Evolutionary conservation across 1,284 basidiomycete species (phyloP), one percentile per base, ranked within the genome.

Genomic region (Heterobasidion parviporum): DNA sequence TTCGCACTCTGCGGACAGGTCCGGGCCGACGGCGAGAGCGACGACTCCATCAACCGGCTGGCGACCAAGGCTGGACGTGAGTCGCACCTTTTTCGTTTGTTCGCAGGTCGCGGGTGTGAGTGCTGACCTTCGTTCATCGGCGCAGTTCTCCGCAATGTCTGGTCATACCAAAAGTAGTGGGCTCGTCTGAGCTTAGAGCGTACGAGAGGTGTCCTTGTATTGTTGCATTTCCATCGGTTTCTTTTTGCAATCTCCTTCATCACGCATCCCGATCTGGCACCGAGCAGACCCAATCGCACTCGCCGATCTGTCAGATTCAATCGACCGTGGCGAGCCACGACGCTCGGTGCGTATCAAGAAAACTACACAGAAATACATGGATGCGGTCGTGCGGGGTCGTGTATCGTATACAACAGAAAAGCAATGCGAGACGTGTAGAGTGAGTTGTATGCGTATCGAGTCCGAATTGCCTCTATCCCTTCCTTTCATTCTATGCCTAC

Each of bases 1-100:
- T 97, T 98, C 71, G 95, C 95, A 56, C 85, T 99, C 62, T 94
- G 87, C 70, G 97, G 96, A 57, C 87, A 88, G 70, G 93, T 99
- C 64, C 86, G 97, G 66, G 89, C 92, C 63, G 87, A 89, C 74
- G 97, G 94, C 66, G 97, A 99, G 83, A 84, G 90, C 64, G 96
- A 99, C 68, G 97, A 98, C 74, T 93, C 93, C 56, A 73, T 99
- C 70, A 99, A 99, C 87, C 84, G 95, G 70, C 80, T 99, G 71
- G 94, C 94, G 62, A 98, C 95, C 64, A 89, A 90, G 78, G 92
- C 89, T 64, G 96, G 96, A 66, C 76, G 95, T 98, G 75, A 82
- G 94, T 88, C 34, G 6, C 15, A 9, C 20, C 50, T 18, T 15
- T 59, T 58, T 60, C 57, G 10, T 52, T 18, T 38, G 9, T 26